These are phyloP conservation scores for Sporothrix curviconia DNA, from an alignment of 2,329 filamentous ascomycete genomes.

Conservation along the genomic window DNA sequence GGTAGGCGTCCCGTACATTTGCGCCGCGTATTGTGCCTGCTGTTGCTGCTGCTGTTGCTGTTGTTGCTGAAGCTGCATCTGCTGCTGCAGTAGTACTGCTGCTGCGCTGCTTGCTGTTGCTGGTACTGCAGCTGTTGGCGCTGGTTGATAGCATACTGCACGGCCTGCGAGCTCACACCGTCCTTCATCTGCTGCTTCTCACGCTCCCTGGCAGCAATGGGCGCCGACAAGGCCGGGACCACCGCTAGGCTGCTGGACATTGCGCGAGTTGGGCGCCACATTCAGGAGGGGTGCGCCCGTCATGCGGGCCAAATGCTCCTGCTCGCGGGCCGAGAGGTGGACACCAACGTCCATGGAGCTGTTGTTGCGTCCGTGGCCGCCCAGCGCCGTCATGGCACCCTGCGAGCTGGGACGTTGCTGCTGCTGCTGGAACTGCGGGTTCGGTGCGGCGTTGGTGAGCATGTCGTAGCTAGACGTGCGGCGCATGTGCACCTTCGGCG, in stretches of 20 bases:
- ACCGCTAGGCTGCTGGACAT: conserved; percentile 41
- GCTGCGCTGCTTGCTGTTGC: conserved; percentile 30
- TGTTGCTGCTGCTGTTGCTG: conserved; percentile 26
- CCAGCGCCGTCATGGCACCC: conserved; percentile 46
- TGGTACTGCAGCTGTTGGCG: conserved; percentile 43
- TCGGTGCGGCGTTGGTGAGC: conserved; percentile 23
- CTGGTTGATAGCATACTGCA: conserved; percentile 66
- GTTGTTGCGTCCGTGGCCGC: conserved; percentile 16
- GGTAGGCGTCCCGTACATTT: conserved; percentile 18
- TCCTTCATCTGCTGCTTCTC: conserved; percentile 67
- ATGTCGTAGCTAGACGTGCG: conserved; percentile 37
- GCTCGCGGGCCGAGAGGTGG: conserved; percentile 76
- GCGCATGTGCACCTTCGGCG: conserved; percentile 37
- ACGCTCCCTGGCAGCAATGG: conserved; percentile 71
- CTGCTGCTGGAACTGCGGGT: conserved; percentile 34
- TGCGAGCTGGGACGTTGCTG: conserved; percentile 50
- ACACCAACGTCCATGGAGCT: conserved; percentile 33
- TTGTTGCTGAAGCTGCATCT: conserved; percentile 26
- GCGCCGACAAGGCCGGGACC: conserved; percentile 66
- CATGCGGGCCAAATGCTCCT: conserved; percentile 78
- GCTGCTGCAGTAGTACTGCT: conserved; percentile 24
- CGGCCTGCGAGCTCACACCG: conserved; percentile 61
- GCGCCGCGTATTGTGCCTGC: conserved; percentile 14
- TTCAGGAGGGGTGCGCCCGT: conserved; percentile 72
- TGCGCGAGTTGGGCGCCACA: conserved; percentile 50